Base-by-base conservation (phyloP, 495 filamentous ascomycete genomes). In the Talaromyces borbonicus region DNA sequence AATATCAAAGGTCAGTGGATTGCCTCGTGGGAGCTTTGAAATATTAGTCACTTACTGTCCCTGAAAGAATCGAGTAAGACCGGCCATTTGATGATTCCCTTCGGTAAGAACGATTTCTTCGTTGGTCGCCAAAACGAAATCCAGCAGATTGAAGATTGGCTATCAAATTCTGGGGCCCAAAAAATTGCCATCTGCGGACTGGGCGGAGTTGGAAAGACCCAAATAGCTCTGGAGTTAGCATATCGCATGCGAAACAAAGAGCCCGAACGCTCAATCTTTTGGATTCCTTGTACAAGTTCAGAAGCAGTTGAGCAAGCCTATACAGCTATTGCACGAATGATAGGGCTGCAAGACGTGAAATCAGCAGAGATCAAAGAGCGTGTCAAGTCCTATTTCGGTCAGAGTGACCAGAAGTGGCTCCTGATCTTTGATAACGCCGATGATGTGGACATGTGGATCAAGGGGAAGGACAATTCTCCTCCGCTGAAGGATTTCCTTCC, bases 171-270 rank as follows among this genome's bases (percentile, higher is more conserved):
- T n/a, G n/a, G n/a, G n/a, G n/a, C n/a, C n/a, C n/a, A n/a, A n/a
- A 53, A 50, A 20, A 41, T 58, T 7, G 51, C 68, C 7, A 54
- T 78, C 15, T 42, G 49, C 12, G 73, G 74, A 12, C 59, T 74
- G 9, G 70, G 69, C 2, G 73, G 71, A 9, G 55, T 73, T 24
- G 68, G 71, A 2, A 78, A 77, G 50, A 73, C 73, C 8, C 71
- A 74, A 49, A 52, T 78, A 23, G 72, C 63, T 2, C 53, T 80
- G 14, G 63, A 72, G 49, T 45, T 75, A 30, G 65, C 63, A 1
- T 70, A 73, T 48, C 54, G 62, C 45, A 50, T 62, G 18, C 68
- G 59, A 52, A 52, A 66, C 2, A 46, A 54, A 38, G 23, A 63
- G 9, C 54, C 56, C 7, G 58, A 65, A 1, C 73, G 57, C 46